Base-by-base conservation (phyloP, 371 early-diverging fungal species). In the Saksenaea oblongispora region DNA sequence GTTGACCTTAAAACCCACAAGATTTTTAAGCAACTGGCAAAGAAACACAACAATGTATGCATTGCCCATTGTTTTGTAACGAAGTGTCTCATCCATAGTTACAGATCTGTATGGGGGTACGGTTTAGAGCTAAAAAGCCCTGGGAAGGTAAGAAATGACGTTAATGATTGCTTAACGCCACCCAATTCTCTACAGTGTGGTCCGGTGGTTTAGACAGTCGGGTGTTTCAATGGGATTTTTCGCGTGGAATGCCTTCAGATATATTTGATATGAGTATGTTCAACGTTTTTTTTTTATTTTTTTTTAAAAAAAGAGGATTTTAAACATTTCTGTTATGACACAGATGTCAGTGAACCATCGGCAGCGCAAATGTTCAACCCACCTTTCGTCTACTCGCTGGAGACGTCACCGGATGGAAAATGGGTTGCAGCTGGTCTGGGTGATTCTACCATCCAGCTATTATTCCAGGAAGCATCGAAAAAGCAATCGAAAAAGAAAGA, bases 191-290 rank as follows among this genome's bases (percentile, higher is more conserved):
- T 58, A 36, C 62, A 80, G 80, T 82, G 3, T 79, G 79, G 78
- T 82, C 82, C 31, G 82, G 82, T 31, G 82, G 82, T 13, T 66
- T 79, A 72, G 82, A 82, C 58, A 75, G 73, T 35, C 63, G 76
- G 18, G 39, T 82, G 0, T 71, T 70, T 26, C 73, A 72, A 36
- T 79, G 82, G 79, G 82, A 82, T 63, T 75, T 79, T 18, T 78
- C 82, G 34, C 64, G 74, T 15, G 80, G 80, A 1, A 57, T 35
- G 18, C 71, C 71, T 22, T 61, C 62, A 9, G 51, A 68, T 10
- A 65, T 72, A 9, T 68, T 64, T 31, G 70, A 75, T 53, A 79
- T 70, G 65, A 70, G 79, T 75, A 68, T 22, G 27, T 5, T 11
- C 5, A 51, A 27, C 1, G 1, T 22, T 26, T 18, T 13, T 4